A percentile compares a stretch with the other conserved stretches of the same genome.
Evolutionary conservation across 1,139 yeast species (phyloP).

Genomic region (Hemisphaericaspora xylanilytica): DNA sequence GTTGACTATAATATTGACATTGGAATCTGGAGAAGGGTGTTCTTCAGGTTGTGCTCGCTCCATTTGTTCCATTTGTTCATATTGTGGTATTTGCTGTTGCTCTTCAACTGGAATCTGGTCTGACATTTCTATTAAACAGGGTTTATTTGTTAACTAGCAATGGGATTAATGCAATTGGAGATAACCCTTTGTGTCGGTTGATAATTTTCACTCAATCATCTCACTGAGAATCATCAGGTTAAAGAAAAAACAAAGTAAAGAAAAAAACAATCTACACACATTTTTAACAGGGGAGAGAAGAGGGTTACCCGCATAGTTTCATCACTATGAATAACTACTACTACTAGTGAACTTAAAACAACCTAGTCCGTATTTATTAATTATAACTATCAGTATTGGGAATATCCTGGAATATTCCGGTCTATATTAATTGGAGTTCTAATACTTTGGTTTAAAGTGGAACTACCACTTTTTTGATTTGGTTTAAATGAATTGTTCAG

Average conservation of each 20-base stretch:
- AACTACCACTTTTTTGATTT: slow-evolving; percentile 1
- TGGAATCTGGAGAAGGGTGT: slow-evolving; percentile 3
- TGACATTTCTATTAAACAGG: slow-evolving; percentile 11
- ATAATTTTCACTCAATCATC: too few species aligned
- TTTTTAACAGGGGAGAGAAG: too few species aligned
- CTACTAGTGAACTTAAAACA: too few species aligned
- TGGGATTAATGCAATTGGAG: too few species aligned
- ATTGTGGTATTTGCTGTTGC: slow-evolving; percentile 11
- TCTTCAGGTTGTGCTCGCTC: slow-evolving; percentile 4
- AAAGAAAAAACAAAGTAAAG: too few species aligned
- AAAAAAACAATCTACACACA: too few species aligned
- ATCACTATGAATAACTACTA: too few species aligned
- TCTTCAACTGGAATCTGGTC: slow-evolving; percentile 16
- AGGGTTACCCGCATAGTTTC: too few species aligned
- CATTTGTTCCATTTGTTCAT: slow-evolving; percentile 3
- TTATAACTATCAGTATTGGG: slow-evolving; percentile 7
- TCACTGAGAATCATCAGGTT: too few species aligned
- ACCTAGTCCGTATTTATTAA: too few species aligned
- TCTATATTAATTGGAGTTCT: slow-evolving; percentile 30
- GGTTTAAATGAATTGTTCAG: not conserved
- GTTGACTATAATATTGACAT: slow-evolving; percentile 6
- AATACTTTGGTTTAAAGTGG: slow-evolving; percentile 25
- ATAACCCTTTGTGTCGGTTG: too few species aligned
- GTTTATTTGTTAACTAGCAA: not conserved
- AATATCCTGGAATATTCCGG: slow-evolving; percentile 32